Base-by-base conservation (phyloP, 2,329 filamentous ascomycete genomes). In the Xylaria multiplex region DNA sequence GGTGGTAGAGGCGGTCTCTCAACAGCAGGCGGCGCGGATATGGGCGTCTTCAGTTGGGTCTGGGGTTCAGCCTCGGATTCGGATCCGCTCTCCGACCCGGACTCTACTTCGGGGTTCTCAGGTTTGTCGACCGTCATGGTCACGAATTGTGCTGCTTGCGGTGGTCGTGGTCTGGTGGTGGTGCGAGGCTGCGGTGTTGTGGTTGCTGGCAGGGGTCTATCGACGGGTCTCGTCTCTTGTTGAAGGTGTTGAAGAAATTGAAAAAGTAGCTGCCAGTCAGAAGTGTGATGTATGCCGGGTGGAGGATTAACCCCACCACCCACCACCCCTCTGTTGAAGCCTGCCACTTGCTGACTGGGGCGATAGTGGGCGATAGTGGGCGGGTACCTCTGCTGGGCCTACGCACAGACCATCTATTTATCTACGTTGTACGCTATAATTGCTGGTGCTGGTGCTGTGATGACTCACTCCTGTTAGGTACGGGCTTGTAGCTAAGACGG, bases 1-100 rank as follows among this genome's bases (percentile, higher is more conserved):
- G 93, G 92, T 75, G 96, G 96, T 65, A 71, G 70, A 58, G 68
- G 70, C 43, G 70, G 69, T 30, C 64, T 59, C 59, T 71, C 59
- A 30, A 57, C 59, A 40, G 40, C 56, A n/a, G 66, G 37, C 8
- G 63, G 16, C 35, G 59, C 57, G 22, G 67, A 3, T 59, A 49
- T 24, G 27, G 63, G 57, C 19, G 60, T 62, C 57, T 66, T 64
- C 16, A 11, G 14, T 16, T 57, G 27, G 19, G 48, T 48, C 32
- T 68, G 60, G 52, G 59, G 59, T 55, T 70, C 68, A 14, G 56
- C 49, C 58, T 70, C 68, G 27, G 66, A 70, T 37, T 68, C 68
- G 13, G 68, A 70, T 32, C 66, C 68, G 60, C 68, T 70, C 14
- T 70, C 68, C 3, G 68, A 70, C n/a, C 57, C 68, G 13, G 68